Percentiles rank a stretch among this genome's conserved stretches.
phyloP scores from a whole-genome alignment of 2,329 filamentous ascomycete genomes.

The Huntiella decipiens region DNA sequence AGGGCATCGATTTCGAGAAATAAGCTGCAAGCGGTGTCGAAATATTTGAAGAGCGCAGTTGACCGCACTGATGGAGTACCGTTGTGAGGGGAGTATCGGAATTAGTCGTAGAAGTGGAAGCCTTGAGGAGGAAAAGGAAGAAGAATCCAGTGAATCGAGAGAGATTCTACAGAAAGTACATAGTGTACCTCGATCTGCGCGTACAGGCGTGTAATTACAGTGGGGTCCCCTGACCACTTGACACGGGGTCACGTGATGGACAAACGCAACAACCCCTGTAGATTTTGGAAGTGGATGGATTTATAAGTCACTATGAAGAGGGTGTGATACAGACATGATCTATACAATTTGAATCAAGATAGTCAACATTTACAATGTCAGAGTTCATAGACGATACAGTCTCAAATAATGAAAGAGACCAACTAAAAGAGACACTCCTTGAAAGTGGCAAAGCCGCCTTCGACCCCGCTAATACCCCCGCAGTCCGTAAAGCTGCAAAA shows the following conservation, averaged over 20 bases:
- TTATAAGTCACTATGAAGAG: slow-evolving; percentile 1
- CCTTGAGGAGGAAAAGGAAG: background rate
- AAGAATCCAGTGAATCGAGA: slow-evolving; percentile 1
- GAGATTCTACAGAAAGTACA: slow-evolving; percentile 9
- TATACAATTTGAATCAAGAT: background rate
- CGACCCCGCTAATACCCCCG: slow-evolving; percentile 22
- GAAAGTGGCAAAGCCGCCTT: slow-evolving; percentile 30
- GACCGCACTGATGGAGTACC: too few relatives aligned
- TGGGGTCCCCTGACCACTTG: background rate
- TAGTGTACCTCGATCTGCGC: too few relatives aligned
- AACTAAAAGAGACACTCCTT: slow-evolving; percentile 12
- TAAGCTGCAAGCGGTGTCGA: too few relatives aligned
- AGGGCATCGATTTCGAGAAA: too few relatives aligned
- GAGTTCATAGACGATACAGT: slow-evolving; percentile 19
- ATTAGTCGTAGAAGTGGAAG: background rate
- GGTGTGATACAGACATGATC: too few relatives aligned
- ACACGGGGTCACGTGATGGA: background rate
- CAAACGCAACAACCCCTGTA: background rate
- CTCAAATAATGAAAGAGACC: slow-evolving; percentile 1
- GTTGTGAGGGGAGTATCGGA: slow-evolving; percentile 3
- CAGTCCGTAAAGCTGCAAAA: slow-evolving; percentile 19
- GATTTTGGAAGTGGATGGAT: background rate
- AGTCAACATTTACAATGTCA: slow-evolving; percentile 7
- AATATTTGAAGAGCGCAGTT: too few relatives aligned
- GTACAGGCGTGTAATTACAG: background rate